Conservation (phyloP, 2,329 filamentous ascomycete species). For the Spiromastix sp. region DNA sequence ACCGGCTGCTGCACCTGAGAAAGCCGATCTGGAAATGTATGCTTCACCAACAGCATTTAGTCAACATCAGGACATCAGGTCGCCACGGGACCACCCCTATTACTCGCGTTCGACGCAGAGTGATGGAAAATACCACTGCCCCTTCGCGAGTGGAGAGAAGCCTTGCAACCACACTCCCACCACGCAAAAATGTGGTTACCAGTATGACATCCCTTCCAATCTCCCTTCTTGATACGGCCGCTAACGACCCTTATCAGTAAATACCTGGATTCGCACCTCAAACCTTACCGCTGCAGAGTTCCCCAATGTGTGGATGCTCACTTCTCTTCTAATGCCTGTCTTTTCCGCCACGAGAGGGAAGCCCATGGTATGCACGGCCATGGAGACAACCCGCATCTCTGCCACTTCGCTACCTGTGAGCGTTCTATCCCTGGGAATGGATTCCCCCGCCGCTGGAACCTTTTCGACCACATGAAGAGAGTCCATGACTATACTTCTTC, state of each 20-base stretch:
- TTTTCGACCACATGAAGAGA: conserved; percentile 93
- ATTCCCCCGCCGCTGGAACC: conserved; percentile 91
- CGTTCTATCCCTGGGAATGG: conserved; percentile 72
- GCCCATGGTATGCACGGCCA: conserved; percentile 94
- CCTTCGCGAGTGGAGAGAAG: conserved; percentile 57
- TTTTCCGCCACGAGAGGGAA: conserved; percentile 89
- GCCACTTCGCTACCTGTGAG: conserved; percentile 79
- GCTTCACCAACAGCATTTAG: conserved; percentile 23
- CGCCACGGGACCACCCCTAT: conserved; percentile 32
- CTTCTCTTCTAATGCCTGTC: conserved; percentile 91
- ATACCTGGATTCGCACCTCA: conserved; percentile 92
- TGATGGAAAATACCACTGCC: conserved; percentile 89
- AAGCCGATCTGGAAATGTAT: conserved; percentile 29
- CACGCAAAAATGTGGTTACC: conserved; percentile 98
- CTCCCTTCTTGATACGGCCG: conserved; percentile 10
- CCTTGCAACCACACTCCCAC: conserved; percentile 85
- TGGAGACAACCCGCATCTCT: conserved; percentile 83
- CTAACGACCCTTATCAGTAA: conserved; percentile 51
- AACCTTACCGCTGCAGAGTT: conserved; percentile 91
- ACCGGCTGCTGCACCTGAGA: conserved; percentile 22
- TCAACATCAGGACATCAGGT: conserved; percentile 25
- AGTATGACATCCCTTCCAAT: conserved; percentile 51
- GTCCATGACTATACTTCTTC: conserved; percentile 58
- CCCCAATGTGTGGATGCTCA: conserved; percentile 71
- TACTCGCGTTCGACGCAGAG: conserved; percentile 32